Evolutionary conservation across 345 rosid genomes (phyloP).

Genomic region (Viola odorata): DNA sequence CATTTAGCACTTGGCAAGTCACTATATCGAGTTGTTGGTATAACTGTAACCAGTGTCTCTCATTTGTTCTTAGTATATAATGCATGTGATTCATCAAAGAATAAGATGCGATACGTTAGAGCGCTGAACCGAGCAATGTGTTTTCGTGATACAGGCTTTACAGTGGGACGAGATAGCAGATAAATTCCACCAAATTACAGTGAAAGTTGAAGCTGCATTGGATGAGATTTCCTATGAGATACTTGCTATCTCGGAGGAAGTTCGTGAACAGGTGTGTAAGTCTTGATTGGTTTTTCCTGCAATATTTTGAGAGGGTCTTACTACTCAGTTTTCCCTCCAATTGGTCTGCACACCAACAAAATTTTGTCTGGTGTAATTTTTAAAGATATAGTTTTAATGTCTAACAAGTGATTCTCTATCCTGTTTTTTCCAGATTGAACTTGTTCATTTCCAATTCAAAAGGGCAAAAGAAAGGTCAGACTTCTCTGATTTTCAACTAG

Average conservation of each 20-base stretch:
- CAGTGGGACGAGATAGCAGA: constrained; percentile 37
- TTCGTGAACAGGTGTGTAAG: constrained; percentile 69
- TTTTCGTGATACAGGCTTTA: constrained; percentile 41
- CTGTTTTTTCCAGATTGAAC: constrained; percentile 47
- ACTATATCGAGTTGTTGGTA: neutral
- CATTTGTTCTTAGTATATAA: too few species aligned
- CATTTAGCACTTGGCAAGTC: neutral
- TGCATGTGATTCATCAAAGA: too few species aligned
- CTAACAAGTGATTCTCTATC: neutral
- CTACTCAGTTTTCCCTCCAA: too few species aligned
- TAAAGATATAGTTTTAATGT: neutral
- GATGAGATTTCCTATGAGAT: constrained; percentile 49
- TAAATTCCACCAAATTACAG: constrained; percentile 49
- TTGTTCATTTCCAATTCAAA: constrained; percentile 78
- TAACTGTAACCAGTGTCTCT: neutral
- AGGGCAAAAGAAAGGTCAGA: constrained; percentile 73
- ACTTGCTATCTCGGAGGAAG: constrained; percentile 72
- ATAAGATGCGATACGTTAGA: too few species aligned
- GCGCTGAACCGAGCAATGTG: neutral
- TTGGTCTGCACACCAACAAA: neutral
- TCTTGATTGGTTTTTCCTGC: neutral
- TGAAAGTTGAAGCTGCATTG: constrained; percentile 68
- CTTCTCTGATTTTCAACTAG: constrained; percentile 55
- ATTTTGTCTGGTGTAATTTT: neutral
- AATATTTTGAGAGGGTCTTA: neutral